These are phyloP conservation scores for Albizia julibrissin DNA, from an alignment of 306 rosid species.

Conservation along the genomic window DNA sequence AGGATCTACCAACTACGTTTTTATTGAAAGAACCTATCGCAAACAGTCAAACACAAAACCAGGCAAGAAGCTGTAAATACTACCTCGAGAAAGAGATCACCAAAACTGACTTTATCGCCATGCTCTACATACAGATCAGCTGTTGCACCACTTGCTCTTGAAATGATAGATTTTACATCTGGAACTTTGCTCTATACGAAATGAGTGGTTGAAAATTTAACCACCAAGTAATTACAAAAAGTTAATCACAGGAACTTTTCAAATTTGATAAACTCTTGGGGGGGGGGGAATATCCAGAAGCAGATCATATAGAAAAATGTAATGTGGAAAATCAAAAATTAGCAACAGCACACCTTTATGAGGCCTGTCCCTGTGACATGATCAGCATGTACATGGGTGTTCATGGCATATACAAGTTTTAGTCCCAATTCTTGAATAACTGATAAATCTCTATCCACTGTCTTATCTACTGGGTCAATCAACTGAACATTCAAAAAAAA, in stretches of 20 bases:
- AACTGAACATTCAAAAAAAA: constrained; percentile 45
- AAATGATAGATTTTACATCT: constrained; percentile 76
- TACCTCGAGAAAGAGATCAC: constrained; percentile 87
- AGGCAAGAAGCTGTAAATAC: constrained; percentile 21
- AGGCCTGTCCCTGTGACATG: constrained; percentile 96
- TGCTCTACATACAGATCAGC: constrained; percentile 68
- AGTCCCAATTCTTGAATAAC: constrained; percentile 72
- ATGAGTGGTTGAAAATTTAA: constrained; percentile 22
- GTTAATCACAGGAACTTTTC: not conserved
- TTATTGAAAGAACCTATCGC: not conserved
- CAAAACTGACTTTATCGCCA: constrained; percentile 66
- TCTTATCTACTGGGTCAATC: constrained; percentile 96
- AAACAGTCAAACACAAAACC: not conserved
- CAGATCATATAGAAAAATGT: not conserved
- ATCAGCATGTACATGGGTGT: constrained; percentile 99
- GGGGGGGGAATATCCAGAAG: not conserved
- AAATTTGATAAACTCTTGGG: not conserved
- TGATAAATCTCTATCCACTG: constrained; percentile 85
- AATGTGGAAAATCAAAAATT: not conserved
- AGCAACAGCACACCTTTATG: constrained; percentile 58
- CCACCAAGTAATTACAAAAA: constrained; percentile 9
- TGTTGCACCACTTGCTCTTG: constrained; percentile 78
- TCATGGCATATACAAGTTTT: constrained; percentile 77
- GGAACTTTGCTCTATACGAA: constrained; percentile 64
- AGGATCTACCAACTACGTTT: not conserved